phyloP scores from a whole-genome alignment of 495 filamentous ascomycete species.

The Penicillium salamii region DNA sequence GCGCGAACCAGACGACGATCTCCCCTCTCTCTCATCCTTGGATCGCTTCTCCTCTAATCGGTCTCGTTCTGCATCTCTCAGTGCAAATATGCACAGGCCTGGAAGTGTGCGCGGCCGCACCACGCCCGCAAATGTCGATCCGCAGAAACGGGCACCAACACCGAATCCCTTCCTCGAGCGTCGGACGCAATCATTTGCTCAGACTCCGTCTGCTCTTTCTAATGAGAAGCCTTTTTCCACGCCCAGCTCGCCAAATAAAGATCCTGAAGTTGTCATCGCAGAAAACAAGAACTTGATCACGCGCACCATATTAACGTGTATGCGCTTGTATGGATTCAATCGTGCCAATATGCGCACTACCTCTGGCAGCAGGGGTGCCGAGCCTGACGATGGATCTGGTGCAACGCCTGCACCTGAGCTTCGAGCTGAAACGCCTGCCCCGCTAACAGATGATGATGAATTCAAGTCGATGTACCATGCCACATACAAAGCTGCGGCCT shows the following conservation, averaged over 20 bases:
- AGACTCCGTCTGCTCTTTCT: constrained; percentile 15
- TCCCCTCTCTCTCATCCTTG: constrained; percentile 26
- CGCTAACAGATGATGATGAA: constrained; percentile 50
- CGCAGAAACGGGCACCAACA: constrained; percentile 24
- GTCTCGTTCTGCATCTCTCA: constrained; percentile 38
- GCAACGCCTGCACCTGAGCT: constrained; percentile 14
- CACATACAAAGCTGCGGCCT: constrained; percentile 58
- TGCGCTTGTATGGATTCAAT: constrained; percentile 62
- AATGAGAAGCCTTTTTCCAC: constrained; percentile 9
- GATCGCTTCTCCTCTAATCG: constrained; percentile 32
- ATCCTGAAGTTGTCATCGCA: constrained; percentile 34
- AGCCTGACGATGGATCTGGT: constrained; percentile 11
- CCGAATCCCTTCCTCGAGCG: constrained; percentile 31
- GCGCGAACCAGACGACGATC: constrained; percentile 38
- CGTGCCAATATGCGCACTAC: constrained; percentile 34
- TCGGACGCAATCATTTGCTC: constrained; percentile 6
- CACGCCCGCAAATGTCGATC: constrained; percentile 14
- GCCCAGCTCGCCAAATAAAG: constrained; percentile 24
- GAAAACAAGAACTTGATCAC: constrained; percentile 44
- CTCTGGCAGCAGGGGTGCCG: constrained; percentile 15
- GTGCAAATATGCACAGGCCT: constrained; percentile 29
- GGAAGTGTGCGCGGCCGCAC: constrained; percentile 18
- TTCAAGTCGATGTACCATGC: constrained; percentile 67
- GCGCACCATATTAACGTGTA: constrained; percentile 56
- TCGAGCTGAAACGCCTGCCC: constrained; percentile 22